Conservation (phyloP, 495 filamentous ascomycete species). For the Neurospora intermedia region DNA sequence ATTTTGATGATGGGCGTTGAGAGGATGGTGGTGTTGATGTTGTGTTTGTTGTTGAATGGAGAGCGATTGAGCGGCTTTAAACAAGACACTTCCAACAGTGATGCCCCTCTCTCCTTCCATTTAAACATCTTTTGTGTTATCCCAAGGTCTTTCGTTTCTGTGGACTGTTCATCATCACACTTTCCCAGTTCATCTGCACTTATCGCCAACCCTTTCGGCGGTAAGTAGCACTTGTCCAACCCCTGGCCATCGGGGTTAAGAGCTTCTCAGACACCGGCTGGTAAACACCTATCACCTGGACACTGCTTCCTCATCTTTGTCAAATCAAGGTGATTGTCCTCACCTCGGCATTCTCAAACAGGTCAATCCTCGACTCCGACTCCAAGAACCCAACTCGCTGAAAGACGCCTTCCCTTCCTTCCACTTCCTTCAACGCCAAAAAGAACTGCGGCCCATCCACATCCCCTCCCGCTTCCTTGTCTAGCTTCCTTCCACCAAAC, state of each 20-base stretch:
- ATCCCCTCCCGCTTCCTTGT: background rate
- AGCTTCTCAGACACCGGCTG: background rate
- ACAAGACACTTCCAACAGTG: background rate
- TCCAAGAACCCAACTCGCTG: slow-evolving; percentile 7
- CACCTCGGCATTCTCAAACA: slow-evolving; percentile 1
- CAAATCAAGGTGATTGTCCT: background rate
- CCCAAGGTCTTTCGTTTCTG: background rate
- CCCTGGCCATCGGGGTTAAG: background rate
- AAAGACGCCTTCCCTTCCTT: background rate
- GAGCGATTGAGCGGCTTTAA: background rate
- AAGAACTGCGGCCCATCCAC: slow-evolving; percentile 3
- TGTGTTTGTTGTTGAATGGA: background rate
- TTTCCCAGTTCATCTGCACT: background rate
- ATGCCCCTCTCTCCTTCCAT: background rate
- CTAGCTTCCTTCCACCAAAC: slow-evolving; percentile 3
- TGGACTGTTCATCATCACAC: background rate
- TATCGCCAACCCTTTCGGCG: background rate
- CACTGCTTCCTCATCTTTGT: background rate
- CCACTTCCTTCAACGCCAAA: slow-evolving; percentile 4
- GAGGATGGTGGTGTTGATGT: background rate
- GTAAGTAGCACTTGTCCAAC: background rate
- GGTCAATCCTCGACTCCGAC: background rate
- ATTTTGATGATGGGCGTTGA: background rate
- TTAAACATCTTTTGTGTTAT: background rate
- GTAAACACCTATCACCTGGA: background rate